Conservation (phyloP, 176 grass and related monocot species). For the Poa pratensis region DNA sequence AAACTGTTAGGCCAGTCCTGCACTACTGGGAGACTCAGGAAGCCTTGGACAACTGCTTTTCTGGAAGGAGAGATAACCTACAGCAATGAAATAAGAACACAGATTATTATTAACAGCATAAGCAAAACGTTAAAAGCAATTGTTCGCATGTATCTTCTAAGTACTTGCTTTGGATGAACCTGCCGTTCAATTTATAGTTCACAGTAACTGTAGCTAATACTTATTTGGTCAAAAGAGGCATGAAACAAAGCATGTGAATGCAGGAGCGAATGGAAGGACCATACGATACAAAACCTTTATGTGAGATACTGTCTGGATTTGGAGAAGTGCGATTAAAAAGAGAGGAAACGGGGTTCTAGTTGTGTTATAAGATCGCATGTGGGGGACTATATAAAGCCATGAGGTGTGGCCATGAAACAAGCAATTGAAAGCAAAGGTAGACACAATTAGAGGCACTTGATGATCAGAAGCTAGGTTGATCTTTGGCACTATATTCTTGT, state of each 20-base stretch:
- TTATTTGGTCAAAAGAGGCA: constrained; percentile 21
- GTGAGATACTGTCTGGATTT: constrained; percentile 2
- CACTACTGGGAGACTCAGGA: constrained; percentile 21
- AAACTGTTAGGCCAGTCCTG: constrained; percentile 2
- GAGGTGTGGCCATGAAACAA: background rate
- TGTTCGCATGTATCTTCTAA: background rate
- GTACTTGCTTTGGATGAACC: constrained; percentile 28
- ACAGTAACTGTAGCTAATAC: background rate
- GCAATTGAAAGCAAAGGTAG: constrained; percentile 12
- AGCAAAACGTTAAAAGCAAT: constrained; percentile 3
- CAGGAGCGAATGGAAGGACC: background rate
- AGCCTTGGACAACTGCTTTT: constrained; percentile 2
- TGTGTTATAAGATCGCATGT: background rate
- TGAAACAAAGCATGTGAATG: constrained; percentile 1
- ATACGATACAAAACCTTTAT: background rate
- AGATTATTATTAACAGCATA: constrained; percentile 8
- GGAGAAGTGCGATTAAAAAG: background rate
- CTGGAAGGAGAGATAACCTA: constrained; percentile 15
- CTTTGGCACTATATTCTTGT: constrained; percentile 8
- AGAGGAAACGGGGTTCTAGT: background rate
- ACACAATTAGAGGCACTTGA: background rate
- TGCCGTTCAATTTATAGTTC: constrained; percentile 24
- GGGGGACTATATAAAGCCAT: background rate
- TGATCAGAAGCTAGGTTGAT: background rate
- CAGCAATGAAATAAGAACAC: constrained; percentile 33